phyloP scores from a whole-genome alignment of 2,329 filamentous ascomycete species.

The Metarhizium sp. region DNA sequence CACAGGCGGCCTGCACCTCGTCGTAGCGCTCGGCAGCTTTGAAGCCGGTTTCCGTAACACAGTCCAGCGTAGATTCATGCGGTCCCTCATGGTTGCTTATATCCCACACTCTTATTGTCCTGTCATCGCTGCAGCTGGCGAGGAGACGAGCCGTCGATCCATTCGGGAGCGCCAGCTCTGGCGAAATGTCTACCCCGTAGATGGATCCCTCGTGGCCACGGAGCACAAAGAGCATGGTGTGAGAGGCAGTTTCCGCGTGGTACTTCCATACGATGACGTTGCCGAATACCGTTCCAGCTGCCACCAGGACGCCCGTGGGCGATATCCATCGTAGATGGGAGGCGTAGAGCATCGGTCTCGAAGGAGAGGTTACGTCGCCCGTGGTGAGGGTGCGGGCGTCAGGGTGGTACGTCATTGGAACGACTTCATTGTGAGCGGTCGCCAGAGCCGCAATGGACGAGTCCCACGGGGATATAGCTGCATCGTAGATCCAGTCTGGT shows the following conservation, averaged over 20 bases:
- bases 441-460: slow-evolving; percentile 47
- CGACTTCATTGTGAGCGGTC: slow-evolving; percentile 80
- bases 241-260: slow-evolving; percentile 19
- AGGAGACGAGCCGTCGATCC: slow-evolving; percentile 50
- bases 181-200: slow-evolving; percentile 78
- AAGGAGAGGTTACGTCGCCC: slow-evolving; percentile 48
- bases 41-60: slow-evolving; percentile 49
- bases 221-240: slow-evolving; percentile 40
- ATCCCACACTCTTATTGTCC: slow-evolving; percentile 83
- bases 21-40: slow-evolving; percentile 25
- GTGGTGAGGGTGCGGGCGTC: slow-evolving; percentile 25
- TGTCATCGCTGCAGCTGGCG: slow-evolving; percentile 89
- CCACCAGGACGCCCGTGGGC: slow-evolving; percentile 55
- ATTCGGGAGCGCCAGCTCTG: slow-evolving; percentile 30
- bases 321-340: slow-evolving; percentile 62
- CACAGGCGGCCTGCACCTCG: slow-evolving; percentile 2
- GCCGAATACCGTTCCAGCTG: slow-evolving; percentile 87
- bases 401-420: slow-evolving; percentile 35
- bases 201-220: slow-evolving; percentile 82
- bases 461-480: slow-evolving; percentile 38
- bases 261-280: slow-evolving; percentile 88
- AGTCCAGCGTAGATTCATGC: background rate
- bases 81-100: slow-evolving; percentile 43
- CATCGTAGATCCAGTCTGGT: slow-evolving; percentile 73
- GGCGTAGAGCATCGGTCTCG: slow-evolving; percentile 80